Conservation (phyloP, 2,329 filamentous ascomycete genomes). For the Septoria petroselini region DNA sequence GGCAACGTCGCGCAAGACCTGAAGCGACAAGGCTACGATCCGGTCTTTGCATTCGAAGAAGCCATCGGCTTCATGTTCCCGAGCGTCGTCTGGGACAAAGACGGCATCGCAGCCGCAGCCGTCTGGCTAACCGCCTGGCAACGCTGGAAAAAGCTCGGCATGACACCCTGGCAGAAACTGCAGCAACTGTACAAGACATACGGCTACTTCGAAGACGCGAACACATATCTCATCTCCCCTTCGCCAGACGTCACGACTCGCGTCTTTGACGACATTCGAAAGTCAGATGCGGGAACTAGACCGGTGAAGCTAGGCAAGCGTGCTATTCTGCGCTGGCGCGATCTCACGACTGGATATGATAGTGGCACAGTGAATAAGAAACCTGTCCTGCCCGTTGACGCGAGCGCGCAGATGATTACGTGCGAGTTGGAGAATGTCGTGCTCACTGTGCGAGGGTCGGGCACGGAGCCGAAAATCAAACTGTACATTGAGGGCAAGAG, state of each 20-base stretch:
- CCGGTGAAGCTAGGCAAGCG: conserved; percentile 47
- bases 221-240: conserved; percentile 62
- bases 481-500: conserved; percentile 53
- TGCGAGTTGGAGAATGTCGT: conserved; percentile 56
- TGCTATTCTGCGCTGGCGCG: conserved; percentile 57
- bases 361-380: conserved; percentile 52
- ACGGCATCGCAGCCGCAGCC: conserved; percentile 59
- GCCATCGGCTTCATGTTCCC: conserved; percentile 67
- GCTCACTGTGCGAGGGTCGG: conserved; percentile 60
- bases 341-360: conserved; percentile 61
- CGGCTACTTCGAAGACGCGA: conserved; percentile 61
- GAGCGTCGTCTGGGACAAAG: conserved; percentile 61
- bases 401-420: conserved; percentile 62
- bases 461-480: conserved; percentile 67
- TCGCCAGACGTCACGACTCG: conserved; percentile 50
- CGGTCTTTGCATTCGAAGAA: conserved; percentile 62
- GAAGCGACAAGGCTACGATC: conserved; percentile 48
- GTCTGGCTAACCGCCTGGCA: conserved; percentile 57
- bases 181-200: conserved; percentile 56
- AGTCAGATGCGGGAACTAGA: conserved; percentile 30
- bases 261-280: conserved; percentile 56
- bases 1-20: conserved; percentile 59
- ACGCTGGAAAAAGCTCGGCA: conserved; percentile 51
- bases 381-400: conserved; percentile 56
- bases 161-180: conserved; percentile 58